Base-by-base conservation (phyloP, 805 yeast species). In the Grigorovia transvaalensis region DNA sequence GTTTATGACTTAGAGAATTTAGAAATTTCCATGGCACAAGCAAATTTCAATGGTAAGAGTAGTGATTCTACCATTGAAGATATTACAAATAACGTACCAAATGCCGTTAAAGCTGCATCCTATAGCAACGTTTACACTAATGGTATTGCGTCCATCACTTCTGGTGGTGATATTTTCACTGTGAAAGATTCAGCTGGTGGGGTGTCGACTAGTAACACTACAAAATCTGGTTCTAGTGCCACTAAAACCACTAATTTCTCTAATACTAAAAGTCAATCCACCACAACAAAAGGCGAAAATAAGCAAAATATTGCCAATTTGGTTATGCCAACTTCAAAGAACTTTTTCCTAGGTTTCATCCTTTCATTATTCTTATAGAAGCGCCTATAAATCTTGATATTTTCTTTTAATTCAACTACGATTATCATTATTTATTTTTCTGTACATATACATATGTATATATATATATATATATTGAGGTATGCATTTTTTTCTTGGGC, bases 1-100 rank as follows among this genome's bases (percentile, higher is more conserved):
- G 84, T 79, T 47, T 82, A 74, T 51, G 84, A 81, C 64, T 59
- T 80, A 52, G 81, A 75, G 30, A 68, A 69, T 43, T 58, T 66
- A 35, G 71, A 72, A 51, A 59, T 78, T 15, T 74, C 75, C 0
- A 44, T 79, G 47, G 82, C 80, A 2, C 77, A 73, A 54, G 80
- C 73, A 1, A 68, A 67, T 50, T 69, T 51, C 35, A 44, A 52
- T 30, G 57, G 74, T 41, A 48, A 46, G 1, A 50, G 49, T 7
- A 56, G 53, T 23, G 63, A 63, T 9, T 69, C 65, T 46, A 66
- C 79, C 53, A 74, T 80, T 47, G 81, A 79, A 53, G 70, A 64
- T 3, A 73, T 82, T 40, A 46, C 64, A 2, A 51, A 59, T 3
- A 52, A 70, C 6, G 72, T 81, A 43, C 85, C 85, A 17, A 66